Evolutionary conservation across 371 early-diverging fungal genomes (phyloP), one percentile per base, ranked within the genome.

Genomic region (Mortierella sp.): DNA sequence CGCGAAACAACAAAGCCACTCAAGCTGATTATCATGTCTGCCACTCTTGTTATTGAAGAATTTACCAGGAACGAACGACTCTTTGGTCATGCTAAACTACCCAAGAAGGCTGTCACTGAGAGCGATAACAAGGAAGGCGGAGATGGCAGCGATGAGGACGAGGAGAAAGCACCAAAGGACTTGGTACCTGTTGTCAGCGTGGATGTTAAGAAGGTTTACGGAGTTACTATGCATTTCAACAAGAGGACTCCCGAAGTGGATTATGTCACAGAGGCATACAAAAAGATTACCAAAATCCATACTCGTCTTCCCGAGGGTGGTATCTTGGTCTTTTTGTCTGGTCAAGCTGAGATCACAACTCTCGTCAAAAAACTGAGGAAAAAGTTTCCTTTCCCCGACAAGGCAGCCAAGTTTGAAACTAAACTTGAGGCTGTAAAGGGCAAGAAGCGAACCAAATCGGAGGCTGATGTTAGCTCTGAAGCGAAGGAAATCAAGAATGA

Each of bases 11-110:
- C 90, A 61, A 90, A 89, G 75, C 97, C 98, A 17, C 86, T 99
- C 9, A 96, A 96, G 85, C 85, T 99, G 22, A 90, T 99, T 32
- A 95, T 99, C 78, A 99, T 99, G 99, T 96, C 96, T 75, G 99
- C 99, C 56, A 99, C 99, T 0, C 86, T 99, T 43, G 91, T 95
- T 37, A 95, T 98, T 0, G 90, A 95, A 58, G 97, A 97, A 76
- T 98, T 99, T 83, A 93, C 94, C n/a, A 86, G 87, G 68, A 98
- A 97, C 85, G 84, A 82, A 60, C 85, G 89, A 1, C 83, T 97
- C 28, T 97, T 97, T 68, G 81, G 81, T n/a, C 26, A 67, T 29
- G 23, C 53, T 10, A 70, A 37, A 42, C 56, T 55, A 10, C 28
- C 40, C 15, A 75, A 60, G 49, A 74, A 68, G 64, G 53, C 56